Evolutionary conservation across 179 eudicot species (phyloP).

Genomic region (Camellia oleifera): DNA sequence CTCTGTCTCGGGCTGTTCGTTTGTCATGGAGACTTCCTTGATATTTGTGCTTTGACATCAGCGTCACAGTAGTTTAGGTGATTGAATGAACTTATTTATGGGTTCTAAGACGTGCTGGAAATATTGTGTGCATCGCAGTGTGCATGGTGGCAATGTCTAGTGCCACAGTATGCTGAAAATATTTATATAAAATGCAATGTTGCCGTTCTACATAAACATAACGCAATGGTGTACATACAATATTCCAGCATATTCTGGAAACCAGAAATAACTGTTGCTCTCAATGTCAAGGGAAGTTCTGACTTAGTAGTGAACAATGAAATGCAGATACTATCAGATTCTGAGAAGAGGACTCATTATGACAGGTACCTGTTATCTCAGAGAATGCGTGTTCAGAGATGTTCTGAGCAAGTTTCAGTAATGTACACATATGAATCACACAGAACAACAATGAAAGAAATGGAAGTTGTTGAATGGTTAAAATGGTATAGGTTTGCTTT

Average conservation of each 20-base stretch:
- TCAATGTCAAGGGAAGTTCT: neutral
- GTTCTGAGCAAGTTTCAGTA: constrained; percentile 34
- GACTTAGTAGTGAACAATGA: constrained; percentile 7
- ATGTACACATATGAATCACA: constrained; percentile 53
- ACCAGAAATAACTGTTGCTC: neutral
- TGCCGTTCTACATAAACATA: neutral
- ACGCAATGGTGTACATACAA: neutral
- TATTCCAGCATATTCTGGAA: neutral
- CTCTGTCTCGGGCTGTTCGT: neutral
- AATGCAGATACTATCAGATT: constrained; percentile 82
- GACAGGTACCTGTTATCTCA: constrained; percentile 66
- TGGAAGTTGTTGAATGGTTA: constrained; percentile 98
- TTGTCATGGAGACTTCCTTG: neutral
- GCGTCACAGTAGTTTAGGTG: neutral
- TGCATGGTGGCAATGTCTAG: neutral
- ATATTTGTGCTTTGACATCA: constrained; percentile 1
- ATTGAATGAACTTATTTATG: neutral
- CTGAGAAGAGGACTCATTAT: constrained; percentile 71
- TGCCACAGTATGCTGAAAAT: neutral
- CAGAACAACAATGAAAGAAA: constrained; percentile 46
- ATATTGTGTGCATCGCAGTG: neutral
- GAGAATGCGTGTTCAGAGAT: constrained; percentile 33
- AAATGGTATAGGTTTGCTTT: constrained; percentile 84
- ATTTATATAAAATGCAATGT: neutral
- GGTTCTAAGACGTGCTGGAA: neutral